Percentiles rank a stretch among this genome's conserved stretches.
phyloP scores from a whole-genome alignment of 2,329 filamentous ascomycete species.

The Chaetomium strumarium region DNA sequence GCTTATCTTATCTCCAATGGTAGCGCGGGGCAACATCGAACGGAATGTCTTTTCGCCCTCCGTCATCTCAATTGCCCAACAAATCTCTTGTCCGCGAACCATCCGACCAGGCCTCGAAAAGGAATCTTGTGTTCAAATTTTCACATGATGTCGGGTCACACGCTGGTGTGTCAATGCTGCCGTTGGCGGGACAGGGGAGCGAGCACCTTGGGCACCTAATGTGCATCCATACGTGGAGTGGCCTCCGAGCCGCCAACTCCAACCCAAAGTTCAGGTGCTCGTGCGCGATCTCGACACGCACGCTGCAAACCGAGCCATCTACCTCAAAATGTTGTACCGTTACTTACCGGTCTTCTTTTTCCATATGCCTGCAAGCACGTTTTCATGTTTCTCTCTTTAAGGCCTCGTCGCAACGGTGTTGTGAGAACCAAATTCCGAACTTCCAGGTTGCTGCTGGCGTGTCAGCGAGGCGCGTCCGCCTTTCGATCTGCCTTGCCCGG shows the following conservation, averaged over 20 bases:
- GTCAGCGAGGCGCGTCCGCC: not conserved
- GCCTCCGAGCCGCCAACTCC: not conserved
- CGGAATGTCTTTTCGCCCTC: not conserved
- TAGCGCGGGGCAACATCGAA: no score
- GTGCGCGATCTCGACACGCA: not conserved
- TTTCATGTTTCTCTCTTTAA: not conserved
- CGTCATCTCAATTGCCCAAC: not conserved
- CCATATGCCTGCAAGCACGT: no score
- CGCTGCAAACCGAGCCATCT: not conserved
- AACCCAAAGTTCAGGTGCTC: not conserved
- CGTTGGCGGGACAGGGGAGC: no score
- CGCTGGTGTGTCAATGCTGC: not conserved
- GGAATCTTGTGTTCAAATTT: not conserved
- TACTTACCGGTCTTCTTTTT: not conserved
- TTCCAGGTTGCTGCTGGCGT: not conserved
- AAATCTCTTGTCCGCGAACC: slow-evolving; percentile 13
- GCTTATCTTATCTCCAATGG: no score
- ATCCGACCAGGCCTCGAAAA: not conserved
- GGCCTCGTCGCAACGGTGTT: not conserved
- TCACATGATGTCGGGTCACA: not conserved
- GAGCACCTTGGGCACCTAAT: no score
- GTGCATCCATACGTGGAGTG: not conserved
- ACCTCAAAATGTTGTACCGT: not conserved
- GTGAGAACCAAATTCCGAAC: not conserved
- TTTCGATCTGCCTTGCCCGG: not conserved